A percentile compares a stretch with the other conserved stretches of the same genome.
These are phyloP conservation scores for Cucumis cinereus DNA, from an alignment of 306 rosid genomes.

Conservation along the genomic window DNA sequence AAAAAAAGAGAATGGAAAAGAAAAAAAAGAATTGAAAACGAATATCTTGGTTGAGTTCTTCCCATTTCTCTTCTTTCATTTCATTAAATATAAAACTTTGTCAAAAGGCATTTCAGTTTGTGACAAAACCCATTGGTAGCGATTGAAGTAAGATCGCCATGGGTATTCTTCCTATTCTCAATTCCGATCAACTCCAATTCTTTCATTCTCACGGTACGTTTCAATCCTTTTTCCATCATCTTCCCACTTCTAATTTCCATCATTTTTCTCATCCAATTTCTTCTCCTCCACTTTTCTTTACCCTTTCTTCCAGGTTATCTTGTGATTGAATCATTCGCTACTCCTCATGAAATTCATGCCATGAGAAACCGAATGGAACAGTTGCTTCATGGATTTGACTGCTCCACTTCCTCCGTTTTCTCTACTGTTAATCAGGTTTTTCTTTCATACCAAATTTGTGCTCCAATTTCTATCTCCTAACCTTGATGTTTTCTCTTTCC, in stretches of 20 bases:
- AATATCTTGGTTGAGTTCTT: neutral
- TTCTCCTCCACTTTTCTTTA: neutral
- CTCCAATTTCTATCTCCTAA: neutral
- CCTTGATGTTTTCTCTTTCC: neutral
- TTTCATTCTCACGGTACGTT: neutral
- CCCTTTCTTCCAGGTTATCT: slow-evolving; percentile 40
- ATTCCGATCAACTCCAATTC: neutral
- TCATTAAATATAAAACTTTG: neutral
- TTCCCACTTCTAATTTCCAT: neutral
- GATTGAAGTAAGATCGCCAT: neutral
- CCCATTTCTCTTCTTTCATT: too few relatives aligned
- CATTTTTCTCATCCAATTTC: neutral
- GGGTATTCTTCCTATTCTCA: neutral
- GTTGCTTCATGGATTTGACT: slow-evolving; percentile 58
- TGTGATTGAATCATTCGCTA: slow-evolving; percentile 66
- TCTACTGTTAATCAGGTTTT: slow-evolving; percentile 81
- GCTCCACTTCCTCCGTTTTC: slow-evolving; percentile 75
- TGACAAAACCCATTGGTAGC: neutral
- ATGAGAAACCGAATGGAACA: slow-evolving; percentile 68
- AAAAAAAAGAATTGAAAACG: neutral
- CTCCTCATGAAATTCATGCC: slow-evolving; percentile 38
- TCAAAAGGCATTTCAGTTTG: neutral
- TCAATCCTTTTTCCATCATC: neutral
- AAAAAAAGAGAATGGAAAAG: too few relatives aligned
- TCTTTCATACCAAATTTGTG: neutral